Conservation (phyloP, 495 filamentous ascomycete species). For the Annulohypoxylon stygium region DNA sequence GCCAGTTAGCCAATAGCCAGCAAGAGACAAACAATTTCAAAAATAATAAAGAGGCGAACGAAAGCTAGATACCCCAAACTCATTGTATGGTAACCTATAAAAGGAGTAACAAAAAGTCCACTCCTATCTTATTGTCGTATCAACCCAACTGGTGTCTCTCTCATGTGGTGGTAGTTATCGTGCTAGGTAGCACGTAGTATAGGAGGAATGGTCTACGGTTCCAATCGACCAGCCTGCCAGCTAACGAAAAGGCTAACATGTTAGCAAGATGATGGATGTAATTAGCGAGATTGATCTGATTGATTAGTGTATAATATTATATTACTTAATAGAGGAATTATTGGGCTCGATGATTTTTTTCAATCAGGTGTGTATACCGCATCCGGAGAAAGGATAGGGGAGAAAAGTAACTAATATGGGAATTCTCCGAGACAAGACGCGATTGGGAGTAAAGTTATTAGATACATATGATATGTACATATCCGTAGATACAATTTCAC, state of each 20-base stretch:
- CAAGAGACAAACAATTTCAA: not conserved
- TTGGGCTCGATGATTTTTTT: not conserved
- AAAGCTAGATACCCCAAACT: not conserved
- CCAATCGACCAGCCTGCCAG: not conserved
- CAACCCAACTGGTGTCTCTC: not conserved
- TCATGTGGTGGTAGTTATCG: not conserved
- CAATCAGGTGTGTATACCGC: slow-evolving; percentile 8
- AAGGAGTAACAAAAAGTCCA: slow-evolving; percentile 24
- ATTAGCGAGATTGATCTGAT: slow-evolving; percentile 27
- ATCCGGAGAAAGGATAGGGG: slow-evolving; percentile 1
- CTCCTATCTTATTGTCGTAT: not conserved
- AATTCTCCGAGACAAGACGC: slow-evolving; percentile 40
- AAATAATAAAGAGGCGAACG: not conserved
- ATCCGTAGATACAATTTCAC: not conserved
- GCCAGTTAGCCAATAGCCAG: slow-evolving; percentile 23
- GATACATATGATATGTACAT: not conserved
- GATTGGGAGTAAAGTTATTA: slow-evolving; percentile 24
- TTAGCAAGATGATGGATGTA: slow-evolving; percentile 18
- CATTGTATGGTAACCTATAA: slow-evolving; percentile 25
- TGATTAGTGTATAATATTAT: slow-evolving; percentile 13
- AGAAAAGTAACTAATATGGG: slow-evolving; percentile 30
- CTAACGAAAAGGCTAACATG: not conserved
- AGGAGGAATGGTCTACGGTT: slow-evolving; percentile 1
- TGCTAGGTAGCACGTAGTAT: not conserved
- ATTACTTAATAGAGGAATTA: slow-evolving; percentile 14